These are phyloP conservation scores for Ambrosia trifida DNA, from an alignment of 129 eudicot genomes.

Conservation along the genomic window DNA sequence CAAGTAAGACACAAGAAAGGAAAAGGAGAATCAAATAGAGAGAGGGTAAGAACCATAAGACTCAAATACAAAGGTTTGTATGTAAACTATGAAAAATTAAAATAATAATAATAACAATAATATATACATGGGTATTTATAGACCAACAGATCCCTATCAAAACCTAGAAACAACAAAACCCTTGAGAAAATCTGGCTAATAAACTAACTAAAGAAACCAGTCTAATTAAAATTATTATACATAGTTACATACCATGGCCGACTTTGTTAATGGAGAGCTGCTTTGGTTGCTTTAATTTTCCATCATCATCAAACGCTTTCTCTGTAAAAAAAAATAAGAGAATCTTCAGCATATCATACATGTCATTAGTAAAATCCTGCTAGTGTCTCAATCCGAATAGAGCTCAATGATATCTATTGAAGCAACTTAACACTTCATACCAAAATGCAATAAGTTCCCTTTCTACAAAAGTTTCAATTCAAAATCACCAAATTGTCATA, in stretches of 20 bases:
- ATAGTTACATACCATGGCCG: constrained; percentile 75
- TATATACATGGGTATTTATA: no score
- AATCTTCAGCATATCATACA: constrained; percentile 18
- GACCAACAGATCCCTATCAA: neutral
- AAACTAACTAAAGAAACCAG: neutral
- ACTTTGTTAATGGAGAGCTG: constrained; percentile 95
- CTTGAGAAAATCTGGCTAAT: neutral
- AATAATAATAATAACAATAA: no score
- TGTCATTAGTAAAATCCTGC: neutral
- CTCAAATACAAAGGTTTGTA: no score
- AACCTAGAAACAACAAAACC: neutral
- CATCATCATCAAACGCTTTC: constrained; percentile 94
- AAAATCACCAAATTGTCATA: neutral
- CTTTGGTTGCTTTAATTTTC: constrained; percentile 88
- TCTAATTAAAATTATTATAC: neutral
- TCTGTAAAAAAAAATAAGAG: constrained; percentile 41
- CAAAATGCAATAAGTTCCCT: neutral
- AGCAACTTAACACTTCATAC: constrained; percentile 1
- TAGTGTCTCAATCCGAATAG: neutral
- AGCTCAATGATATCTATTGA: neutral
- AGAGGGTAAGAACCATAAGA: no score
- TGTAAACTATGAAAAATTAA: no score
- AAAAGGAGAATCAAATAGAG: no score
- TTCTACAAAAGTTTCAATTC: neutral
- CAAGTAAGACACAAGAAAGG: no score